phyloP scores from a whole-genome alignment of 192 early-diverging fungal genomes.

The Linnemannia hyalina region DNA sequence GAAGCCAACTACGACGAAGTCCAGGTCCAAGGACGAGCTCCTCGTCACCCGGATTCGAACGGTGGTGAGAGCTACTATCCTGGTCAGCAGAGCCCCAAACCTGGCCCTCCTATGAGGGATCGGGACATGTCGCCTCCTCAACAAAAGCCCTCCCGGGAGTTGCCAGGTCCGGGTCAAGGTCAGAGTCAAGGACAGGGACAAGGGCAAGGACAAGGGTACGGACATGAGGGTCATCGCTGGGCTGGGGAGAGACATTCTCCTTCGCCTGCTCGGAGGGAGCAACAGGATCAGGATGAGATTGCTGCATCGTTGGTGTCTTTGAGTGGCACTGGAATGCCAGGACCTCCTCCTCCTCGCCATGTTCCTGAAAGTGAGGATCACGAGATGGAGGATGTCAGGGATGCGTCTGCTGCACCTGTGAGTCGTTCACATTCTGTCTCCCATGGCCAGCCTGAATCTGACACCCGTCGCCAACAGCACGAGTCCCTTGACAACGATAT shows the following conservation, averaged over 20 bases:
- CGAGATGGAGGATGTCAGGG: slow-evolving; percentile 37
- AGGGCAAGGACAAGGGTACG: neutral
- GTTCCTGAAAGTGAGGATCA: slow-evolving; percentile 39
- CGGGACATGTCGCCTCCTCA: neutral
- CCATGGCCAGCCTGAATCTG: neutral
- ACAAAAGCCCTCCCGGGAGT: neutral
- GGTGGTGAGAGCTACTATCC: neutral
- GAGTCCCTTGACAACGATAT: neutral
- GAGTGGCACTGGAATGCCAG: slow-evolving; percentile 32
- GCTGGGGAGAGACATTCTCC: slow-evolving; percentile 11
- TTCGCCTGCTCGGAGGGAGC: slow-evolving; percentile 17
- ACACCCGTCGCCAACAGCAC: neutral
- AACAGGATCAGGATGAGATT: slow-evolving; percentile 54
- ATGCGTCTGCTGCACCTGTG: neutral
- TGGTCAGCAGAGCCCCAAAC: neutral
- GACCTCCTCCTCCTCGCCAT: neutral
- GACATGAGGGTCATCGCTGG: slow-evolving; percentile 27
- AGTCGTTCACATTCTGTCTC: neutral
- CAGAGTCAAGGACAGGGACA: neutral
- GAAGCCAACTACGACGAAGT: neutral
- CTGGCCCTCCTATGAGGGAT: neutral
- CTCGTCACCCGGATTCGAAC: slow-evolving; percentile 1
- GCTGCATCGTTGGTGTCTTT: slow-evolving; percentile 49
- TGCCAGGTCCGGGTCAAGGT: neutral
- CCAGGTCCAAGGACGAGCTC: neutral